These are phyloP conservation scores for Coemansia aciculifera DNA, from an alignment of 192 early-diverging fungal genomes.

Conservation along the genomic window DNA sequence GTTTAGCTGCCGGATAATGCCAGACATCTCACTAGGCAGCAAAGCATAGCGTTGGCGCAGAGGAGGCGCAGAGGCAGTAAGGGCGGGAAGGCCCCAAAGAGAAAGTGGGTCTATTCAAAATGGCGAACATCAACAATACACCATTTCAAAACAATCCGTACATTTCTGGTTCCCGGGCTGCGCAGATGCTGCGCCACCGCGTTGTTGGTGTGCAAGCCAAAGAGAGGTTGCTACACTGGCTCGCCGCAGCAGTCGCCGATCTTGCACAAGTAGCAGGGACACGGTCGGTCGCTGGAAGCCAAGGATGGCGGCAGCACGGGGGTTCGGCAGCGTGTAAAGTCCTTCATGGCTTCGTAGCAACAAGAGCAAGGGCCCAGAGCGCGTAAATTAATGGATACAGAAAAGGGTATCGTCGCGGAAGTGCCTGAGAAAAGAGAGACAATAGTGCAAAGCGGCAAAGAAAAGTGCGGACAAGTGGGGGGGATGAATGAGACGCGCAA, in stretches of 20 bases:
- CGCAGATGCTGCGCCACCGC: not conserved
- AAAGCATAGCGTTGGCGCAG: not conserved
- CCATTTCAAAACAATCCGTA: not conserved
- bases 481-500: not conserved
- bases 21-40: not conserved
- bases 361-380: not conserved
- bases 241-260: slow-evolving; percentile 24
- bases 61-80: not conserved
- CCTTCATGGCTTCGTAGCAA: not conserved
- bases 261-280: slow-evolving; percentile 31
- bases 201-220: not conserved
- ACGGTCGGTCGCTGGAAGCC: slow-evolving; percentile 16
- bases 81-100: not conserved
- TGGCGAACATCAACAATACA: too few relatives aligned
- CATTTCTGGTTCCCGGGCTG: slow-evolving; percentile 8
- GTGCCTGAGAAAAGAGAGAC: not conserved
- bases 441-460: not conserved
- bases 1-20: not conserved
- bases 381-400: not conserved
- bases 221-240: not conserved
- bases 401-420: not conserved
- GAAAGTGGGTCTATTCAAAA: not conserved
- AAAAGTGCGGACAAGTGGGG: not conserved
- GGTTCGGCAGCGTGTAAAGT: not conserved
- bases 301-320: not conserved